These are phyloP conservation scores for Sisymbrium irio DNA, from an alignment of 345 rosid species.

Conservation along the genomic window DNA sequence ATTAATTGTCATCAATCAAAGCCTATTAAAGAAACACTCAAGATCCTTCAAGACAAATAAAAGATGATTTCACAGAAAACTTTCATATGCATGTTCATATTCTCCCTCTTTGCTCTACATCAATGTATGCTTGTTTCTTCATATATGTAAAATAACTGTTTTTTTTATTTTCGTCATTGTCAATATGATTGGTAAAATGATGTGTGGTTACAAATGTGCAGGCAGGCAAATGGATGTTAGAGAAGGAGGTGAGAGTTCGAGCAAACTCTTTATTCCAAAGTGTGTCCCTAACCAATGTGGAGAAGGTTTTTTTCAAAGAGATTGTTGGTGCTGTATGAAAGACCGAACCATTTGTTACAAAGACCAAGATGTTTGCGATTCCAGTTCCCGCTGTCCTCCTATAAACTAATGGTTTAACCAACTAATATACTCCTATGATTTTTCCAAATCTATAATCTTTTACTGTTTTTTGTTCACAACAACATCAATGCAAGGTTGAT, in stretches of 20 bases:
- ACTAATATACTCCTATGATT: not conserved
- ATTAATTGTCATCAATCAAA: no score
- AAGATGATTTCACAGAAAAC: slow-evolving; percentile 4
- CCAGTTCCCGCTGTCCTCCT: slow-evolving; percentile 9
- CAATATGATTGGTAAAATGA: not conserved
- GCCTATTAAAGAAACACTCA: no score
- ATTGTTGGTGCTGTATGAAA: slow-evolving; percentile 22
- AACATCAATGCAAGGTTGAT: no score
- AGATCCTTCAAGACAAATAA: not conserved
- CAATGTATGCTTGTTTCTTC: slow-evolving; percentile 1
- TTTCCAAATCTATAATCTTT: not conserved
- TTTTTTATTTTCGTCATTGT: not conserved
- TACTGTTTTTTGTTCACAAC: not conserved
- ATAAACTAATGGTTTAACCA: not conserved
- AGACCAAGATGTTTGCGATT: not conserved
- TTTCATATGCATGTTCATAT: slow-evolving; percentile 12
- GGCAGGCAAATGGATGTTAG: slow-evolving; percentile 5
- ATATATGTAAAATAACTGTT: not conserved
- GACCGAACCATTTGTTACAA: not conserved
- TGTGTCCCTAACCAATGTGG: not conserved
- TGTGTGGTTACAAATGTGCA: slow-evolving; percentile 5
- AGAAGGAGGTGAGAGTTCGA: slow-evolving; percentile 1
- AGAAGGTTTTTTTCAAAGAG: not conserved
- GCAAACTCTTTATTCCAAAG: not conserved
- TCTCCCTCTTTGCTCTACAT: slow-evolving; percentile 14